Evolutionary conservation across 441 rosid species (phyloP).

Genomic region (Bocquillonia castaneifolia): DNA sequence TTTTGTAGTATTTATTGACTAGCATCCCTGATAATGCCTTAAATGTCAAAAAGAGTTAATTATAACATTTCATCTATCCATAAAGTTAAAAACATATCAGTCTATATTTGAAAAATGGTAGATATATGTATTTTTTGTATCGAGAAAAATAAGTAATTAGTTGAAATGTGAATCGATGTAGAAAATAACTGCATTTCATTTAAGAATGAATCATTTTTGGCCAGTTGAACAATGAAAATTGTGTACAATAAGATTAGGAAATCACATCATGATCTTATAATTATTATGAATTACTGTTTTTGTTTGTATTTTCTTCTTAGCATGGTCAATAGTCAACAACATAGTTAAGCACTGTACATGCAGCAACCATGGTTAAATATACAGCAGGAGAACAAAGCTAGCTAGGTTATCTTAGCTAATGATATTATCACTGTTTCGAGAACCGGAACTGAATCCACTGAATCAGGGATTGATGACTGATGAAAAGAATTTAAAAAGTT

Average conservation of each 20-base stretch:
- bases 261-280: neutral
- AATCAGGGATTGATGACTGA: too few relatives aligned
- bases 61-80: neutral
- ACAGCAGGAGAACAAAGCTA: neutral
- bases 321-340: slow-evolving; percentile 9
- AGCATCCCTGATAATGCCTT: neutral
- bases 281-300: neutral
- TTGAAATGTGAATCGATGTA: too few relatives aligned
- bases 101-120: too few relatives aligned
- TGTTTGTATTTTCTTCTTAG: neutral
- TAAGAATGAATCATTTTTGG: too few relatives aligned
- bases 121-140: too few relatives aligned
- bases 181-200: too few relatives aligned
- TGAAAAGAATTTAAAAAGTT: too few relatives aligned
- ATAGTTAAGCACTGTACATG: neutral
- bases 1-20: neutral
- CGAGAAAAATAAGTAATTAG: too few relatives aligned
- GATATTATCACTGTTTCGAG: too few relatives aligned
- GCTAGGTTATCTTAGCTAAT: too few relatives aligned
- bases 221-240: too few relatives aligned
- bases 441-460: too few relatives aligned
- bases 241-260: neutral
- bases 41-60: neutral
- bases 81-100: neutral
- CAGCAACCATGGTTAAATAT: neutral